phyloP scores from a whole-genome alignment of 2,329 filamentous ascomycete genomes.

The Incumbomyces delicatus region DNA sequence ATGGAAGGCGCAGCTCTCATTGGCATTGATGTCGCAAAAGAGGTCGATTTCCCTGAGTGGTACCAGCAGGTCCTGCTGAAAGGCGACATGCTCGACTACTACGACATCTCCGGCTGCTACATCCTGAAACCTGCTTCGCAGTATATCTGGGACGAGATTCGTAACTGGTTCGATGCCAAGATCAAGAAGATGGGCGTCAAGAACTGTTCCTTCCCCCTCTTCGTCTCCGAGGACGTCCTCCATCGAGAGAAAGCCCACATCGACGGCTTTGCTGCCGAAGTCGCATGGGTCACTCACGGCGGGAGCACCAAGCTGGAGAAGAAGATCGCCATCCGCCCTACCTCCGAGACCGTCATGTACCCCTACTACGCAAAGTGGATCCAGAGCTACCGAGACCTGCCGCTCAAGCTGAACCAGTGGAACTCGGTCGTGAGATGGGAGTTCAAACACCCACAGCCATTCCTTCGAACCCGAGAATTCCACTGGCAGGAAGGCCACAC shows the following conservation, averaged over 20 bases:
- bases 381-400: constrained; percentile 87
- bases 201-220: constrained; percentile 94
- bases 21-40: constrained; percentile 77
- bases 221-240: constrained; percentile 83
- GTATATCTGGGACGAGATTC: constrained; percentile 59
- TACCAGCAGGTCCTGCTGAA: constrained; percentile 97
- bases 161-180: constrained; percentile 47
- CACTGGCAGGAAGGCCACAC: constrained; percentile 97
- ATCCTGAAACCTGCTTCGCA: constrained; percentile 69
- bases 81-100: constrained; percentile 96
- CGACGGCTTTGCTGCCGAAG: constrained; percentile 84
- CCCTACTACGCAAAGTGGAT: constrained; percentile 96
- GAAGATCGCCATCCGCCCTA: constrained; percentile 59
- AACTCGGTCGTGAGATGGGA: constrained; percentile 95
- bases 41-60: constrained; percentile 84
- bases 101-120: constrained; percentile 95
- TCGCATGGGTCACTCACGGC: constrained; percentile 50
- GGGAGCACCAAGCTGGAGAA: constrained; percentile 89
- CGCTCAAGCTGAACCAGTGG: constrained; percentile 93
- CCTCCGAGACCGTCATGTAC: constrained; percentile 78
- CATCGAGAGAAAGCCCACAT: constrained; percentile 87
- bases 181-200: constrained; percentile 90
- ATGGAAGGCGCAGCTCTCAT: constrained; percentile 58
- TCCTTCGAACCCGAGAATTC: constrained; percentile 88
- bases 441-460: constrained; percentile 80